Base-by-base conservation (phyloP, 495 filamentous ascomycete genomes). In the Daldinia childiae region DNA sequence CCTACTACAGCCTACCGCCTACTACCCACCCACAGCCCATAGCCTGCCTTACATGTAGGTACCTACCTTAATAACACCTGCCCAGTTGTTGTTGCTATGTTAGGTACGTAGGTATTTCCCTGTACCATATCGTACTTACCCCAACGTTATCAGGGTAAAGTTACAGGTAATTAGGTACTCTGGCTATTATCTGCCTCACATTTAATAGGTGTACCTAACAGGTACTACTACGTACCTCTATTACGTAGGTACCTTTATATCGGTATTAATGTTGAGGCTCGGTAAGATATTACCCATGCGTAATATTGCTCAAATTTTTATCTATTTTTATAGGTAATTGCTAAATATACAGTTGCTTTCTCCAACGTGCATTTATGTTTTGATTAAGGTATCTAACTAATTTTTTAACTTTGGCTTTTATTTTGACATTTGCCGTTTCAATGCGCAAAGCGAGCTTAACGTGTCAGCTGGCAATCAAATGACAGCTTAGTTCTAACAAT, bases 1-100 rank as follows among this genome's bases (percentile, higher is more conserved):
- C 27, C 27, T 29, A 62, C 27, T 50, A 62, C 38, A 62, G 38
- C 48, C 52, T 54, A 43, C 63, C 6, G 17, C n/a, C 0, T 17
- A 45, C 5, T 19, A 17, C 41, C 41, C 41, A 7, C n/a, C 0
- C 41, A 45, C 5, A 45, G 41, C 41, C 41, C 41, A 3, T 9
- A 45, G 41, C 41, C 54, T 58, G 52, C 15, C 29, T 61, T 50
- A 36, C 34, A 11, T 11, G 9, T 32, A 6, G 3, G 27, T 6
- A 60, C 41, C 15, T 61, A 19, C 39, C 29, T 27, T 50, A 14
- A 50, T 26, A 9, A 27, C 27, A 38, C 21, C 50, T 29, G 8
- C 50, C 39, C 39, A 17, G 39, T 1, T 17, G 8, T 0, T 15
- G 27, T 30, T 30, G 29, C 29, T 5, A 30, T 8, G 7, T 30